Evolutionary conservation across 2,329 filamentous ascomycete genomes (phyloP), one percentile per base, ranked within the genome.

Genomic region (Leptographium radiaticola): DNA sequence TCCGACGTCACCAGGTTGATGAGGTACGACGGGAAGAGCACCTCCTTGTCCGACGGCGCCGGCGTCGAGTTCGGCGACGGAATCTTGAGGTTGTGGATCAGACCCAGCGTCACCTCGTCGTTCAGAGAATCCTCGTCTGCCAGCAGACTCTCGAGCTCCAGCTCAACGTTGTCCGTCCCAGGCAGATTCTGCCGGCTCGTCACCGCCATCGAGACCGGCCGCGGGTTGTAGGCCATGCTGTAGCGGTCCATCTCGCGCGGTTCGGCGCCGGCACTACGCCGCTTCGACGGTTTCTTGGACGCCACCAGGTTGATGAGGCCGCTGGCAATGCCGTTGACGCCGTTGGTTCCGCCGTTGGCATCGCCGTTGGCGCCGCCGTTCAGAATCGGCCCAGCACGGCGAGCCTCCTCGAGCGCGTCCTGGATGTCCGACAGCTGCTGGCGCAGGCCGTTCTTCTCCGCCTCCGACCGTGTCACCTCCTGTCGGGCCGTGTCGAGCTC

Each of bases 1-100:
- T 98, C 93, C 16, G 90, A 97, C 13, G 93, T 98, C 59, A 98
- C 93, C 57, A 98, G 78, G 70, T 98, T 98, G 75, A 98, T 98
- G 62, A 98, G 83, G 69, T 97, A 98, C 11, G 93, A 91, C 38
- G 93, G 93, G 84, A 98, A 98, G 52, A 98, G 77, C 25, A 98
- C 91, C 69, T 98, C 93, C 74, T 98, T 98, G 71, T 98, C 93
- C 18, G 89, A 95, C 12, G 93, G 91, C 52, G 90, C 86, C 20
- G 91, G 90, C 52, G 81, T 91, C 38, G 87, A 84, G 65, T 83
- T 87, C 47, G 93, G 91, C 12, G 85, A 83, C 20, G 93, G 93
- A 59, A 98, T 97, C 78, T 95, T 96, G 61, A 98, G 80, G 67
- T 96, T 96, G 66, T 86, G 84, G 68, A 98, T 97, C 57, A 98